These are phyloP conservation scores for Pseudophaeomoniella oleicola DNA, from an alignment of 2,329 filamentous ascomycete species.

Conservation along the genomic window DNA sequence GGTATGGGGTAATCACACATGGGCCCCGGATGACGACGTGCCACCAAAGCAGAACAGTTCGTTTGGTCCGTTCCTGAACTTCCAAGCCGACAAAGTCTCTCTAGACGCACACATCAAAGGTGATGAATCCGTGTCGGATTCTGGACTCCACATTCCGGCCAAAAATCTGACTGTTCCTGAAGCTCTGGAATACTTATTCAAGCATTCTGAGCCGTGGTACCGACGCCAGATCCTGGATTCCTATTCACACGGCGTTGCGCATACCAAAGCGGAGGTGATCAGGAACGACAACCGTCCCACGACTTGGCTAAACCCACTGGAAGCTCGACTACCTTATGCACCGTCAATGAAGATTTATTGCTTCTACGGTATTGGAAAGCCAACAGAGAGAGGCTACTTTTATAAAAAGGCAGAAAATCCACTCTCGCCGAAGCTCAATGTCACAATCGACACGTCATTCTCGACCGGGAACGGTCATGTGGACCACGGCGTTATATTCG, in stretches of 20 bases:
- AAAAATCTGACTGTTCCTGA: constrained; percentile 68
- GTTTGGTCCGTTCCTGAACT: constrained; percentile 70
- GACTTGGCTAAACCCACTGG: constrained; percentile 96
- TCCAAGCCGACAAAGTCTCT: constrained; percentile 51
- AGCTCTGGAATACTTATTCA: constrained; percentile 64
- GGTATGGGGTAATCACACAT: constrained; percentile 82
- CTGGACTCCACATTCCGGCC: constrained; percentile 3
- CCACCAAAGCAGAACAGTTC: constrained; percentile 19
- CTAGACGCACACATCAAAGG: constrained; percentile 27
- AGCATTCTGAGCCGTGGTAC: constrained; percentile 78
- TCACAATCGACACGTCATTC: constrained; percentile 38
- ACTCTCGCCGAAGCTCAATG: constrained; percentile 35
- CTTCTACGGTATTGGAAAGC: constrained; percentile 90
- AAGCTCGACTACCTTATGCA: constrained; percentile 72
- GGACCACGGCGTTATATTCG: constrained; percentile 87
- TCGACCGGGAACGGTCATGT: constrained; percentile 24
- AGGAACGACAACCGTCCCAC: constrained; percentile 58
- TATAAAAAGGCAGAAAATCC: constrained; percentile 56
- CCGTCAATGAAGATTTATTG: constrained; percentile 90
- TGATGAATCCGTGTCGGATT: constrained; percentile 10
- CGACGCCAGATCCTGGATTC: constrained; percentile 52
- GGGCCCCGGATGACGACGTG: constrained; percentile 83
- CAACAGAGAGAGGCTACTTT: constrained; percentile 83
- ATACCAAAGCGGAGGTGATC: constrained; percentile 65
- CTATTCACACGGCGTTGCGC: constrained; percentile 82